Percentiles rank a stretch among this genome's conserved stretches.
phyloP scores from a whole-genome alignment of 2,329 filamentous ascomycete species.

The Xylaria sp. region DNA sequence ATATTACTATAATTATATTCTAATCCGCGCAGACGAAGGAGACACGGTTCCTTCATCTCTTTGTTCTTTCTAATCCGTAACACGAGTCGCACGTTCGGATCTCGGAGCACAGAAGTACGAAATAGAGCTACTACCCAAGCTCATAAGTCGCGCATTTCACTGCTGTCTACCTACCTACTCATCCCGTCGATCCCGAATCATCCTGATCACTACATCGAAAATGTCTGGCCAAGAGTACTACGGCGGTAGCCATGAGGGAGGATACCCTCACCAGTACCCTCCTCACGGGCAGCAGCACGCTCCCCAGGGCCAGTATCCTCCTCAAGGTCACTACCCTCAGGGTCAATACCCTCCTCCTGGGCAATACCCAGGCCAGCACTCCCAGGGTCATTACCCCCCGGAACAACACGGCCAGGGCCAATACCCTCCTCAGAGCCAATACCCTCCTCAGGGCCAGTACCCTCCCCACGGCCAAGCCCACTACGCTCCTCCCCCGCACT shows the following conservation, averaged over 20 bases:
- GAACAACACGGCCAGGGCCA: background rate
- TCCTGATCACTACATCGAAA: background rate
- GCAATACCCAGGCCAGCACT: conserved; percentile 15
- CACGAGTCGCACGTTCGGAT: background rate
- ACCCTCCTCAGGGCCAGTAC: conserved; percentile 22
- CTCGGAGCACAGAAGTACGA: background rate
- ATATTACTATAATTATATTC: background rate
- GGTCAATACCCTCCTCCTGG: conserved; percentile 21
- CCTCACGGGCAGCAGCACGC: conserved; percentile 21
- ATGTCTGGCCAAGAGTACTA: conserved; percentile 29
- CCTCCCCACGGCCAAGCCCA: conserved; percentile 18
- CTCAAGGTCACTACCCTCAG: conserved; percentile 22
- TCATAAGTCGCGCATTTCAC: background rate
- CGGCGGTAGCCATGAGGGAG: conserved; percentile 11
- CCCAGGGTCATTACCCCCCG: conserved; percentile 18
- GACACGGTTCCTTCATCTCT: background rate
- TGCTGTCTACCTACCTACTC: no score
- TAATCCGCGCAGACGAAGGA: background rate
- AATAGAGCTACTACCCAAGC: background rate
- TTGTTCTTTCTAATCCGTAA: background rate
- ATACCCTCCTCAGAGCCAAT: conserved; percentile 21
- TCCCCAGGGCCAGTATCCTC: conserved; percentile 18
- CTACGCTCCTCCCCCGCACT: conserved; percentile 18
- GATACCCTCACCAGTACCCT: conserved; percentile 16
- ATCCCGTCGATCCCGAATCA: background rate